These are phyloP conservation scores for Boechera divaricarpa DNA, from an alignment of 345 rosid species.

Conservation along the genomic window DNA sequence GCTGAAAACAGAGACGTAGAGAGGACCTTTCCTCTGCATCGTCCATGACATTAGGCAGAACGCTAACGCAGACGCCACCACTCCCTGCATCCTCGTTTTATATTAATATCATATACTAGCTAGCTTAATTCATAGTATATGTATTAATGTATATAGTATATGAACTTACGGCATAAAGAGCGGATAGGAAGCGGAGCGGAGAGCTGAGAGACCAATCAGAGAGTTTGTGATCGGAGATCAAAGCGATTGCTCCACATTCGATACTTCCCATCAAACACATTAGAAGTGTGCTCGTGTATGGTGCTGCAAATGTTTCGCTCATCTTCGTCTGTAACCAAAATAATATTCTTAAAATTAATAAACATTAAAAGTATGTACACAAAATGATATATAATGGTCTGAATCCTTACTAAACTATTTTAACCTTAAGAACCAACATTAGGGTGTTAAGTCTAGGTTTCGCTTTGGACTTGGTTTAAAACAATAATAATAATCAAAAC, in stretches of 20 bases:
- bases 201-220: slow-evolving; percentile 71
- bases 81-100: slow-evolving; percentile 54
- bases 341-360: not conserved
- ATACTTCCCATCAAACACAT: slow-evolving; percentile 78
- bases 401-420: not conserved
- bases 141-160: not conserved
- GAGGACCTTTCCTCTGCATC: slow-evolving; percentile 78
- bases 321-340: slow-evolving; percentile 57
- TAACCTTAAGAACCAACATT: not conserved
- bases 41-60: slow-evolving; percentile 76
- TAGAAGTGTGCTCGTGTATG: slow-evolving; percentile 75
- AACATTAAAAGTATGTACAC: slow-evolving; percentile 12
- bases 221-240: slow-evolving; percentile 47
- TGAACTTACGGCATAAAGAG: slow-evolving; percentile 67
- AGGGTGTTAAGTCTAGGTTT: no score
- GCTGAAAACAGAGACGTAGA: slow-evolving; percentile 85
- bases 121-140: not conserved
- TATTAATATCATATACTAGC: not conserved
- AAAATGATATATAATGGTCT: not conserved
- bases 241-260: slow-evolving; percentile 57
- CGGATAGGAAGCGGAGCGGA: slow-evolving; percentile 60
- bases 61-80: slow-evolving; percentile 74
- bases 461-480: no score
- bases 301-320: slow-evolving; percentile 74
- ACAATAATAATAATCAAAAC: no score